Base-by-base conservation (phyloP, 768 basidiomycete species). In the Russula brevipes region DNA sequence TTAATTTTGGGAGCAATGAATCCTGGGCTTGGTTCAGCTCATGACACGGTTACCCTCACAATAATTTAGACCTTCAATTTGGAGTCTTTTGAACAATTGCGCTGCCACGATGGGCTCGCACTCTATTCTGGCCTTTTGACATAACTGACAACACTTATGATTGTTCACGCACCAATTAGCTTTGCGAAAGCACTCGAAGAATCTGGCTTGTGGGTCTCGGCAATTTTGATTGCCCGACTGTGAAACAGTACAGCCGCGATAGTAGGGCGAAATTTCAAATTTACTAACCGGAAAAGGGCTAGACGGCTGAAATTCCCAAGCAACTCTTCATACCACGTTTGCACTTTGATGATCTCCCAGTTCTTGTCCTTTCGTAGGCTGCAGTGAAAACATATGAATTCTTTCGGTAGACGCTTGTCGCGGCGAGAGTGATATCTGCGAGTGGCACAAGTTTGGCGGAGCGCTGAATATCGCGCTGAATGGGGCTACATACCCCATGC, bases 321-420 rank as follows among this genome's bases (percentile, higher is more conserved):
- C 74, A 89, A 82, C 59, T 76, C 75, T 54, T 82, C 80, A 68
- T 85, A 85, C 41, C 84, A 71, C 65, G 81, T 80, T 44, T 74
- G 73, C 44, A 79, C 75, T 60, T 83, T 80, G 68, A 90, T 85
- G 17, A 91, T 75, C 50, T 86, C 82, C 86, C 88, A 91, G 62
- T 83, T 84, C 44, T 79, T 73, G 67, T 89, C 88, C 24, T 60
- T 60, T 54, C 39, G 58, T 33, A 68, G 44, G 54, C 52, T 53
- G 72, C 91, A 93, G 67, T 88, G 85, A 72, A 91, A 87, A 74
- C 90, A 93, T 35, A 80, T 69, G 65, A 89, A 91, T 61, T 78
- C 76, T 0, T 71, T 59, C 2, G 88, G 89, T 47, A 91, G 75
- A 12, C 85, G 81, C 31, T 70, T 65, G 66, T 90, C 89, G 30